Base-by-base conservation (phyloP, 768 basidiomycete genomes). In the Russula griseocarnosa region DNA sequence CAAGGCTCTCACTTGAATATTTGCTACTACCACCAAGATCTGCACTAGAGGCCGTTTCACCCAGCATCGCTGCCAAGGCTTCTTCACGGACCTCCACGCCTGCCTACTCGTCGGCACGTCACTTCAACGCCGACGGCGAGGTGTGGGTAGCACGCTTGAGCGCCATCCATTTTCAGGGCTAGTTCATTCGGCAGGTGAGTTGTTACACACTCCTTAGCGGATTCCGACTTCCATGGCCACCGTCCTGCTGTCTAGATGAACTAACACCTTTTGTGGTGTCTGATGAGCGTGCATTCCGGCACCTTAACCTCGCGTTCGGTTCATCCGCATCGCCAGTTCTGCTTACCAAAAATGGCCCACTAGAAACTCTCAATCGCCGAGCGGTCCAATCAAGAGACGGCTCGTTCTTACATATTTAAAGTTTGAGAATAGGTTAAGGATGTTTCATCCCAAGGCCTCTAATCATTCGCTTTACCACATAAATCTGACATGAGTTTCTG, bases 161-260 rank as follows among this genome's bases (percentile, higher is more conserved):
- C 86, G 86, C 87, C 86, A 88, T 88, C 87, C 86, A 87, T 88
- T 88, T 88, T 88, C 84, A 87, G 85, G 86, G 86, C 86, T 86
- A 87, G 86, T 87, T 87, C 83, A 86, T 89, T 88, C 38, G 16
- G 38, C 38, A 40, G 38, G 38, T 40, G 38, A 40, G 38, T 40
- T 40, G 38, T 40, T 40, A 40, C 38, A 40, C 38, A 40, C 38
- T 40, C 38, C 38, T 40, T 40, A 40, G 38, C 38, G 38, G 38
- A 40, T 40, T 40, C 38, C 38, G 16, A 40, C 38, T 40, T 40
- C 38, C 38, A 40, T 40, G 38, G 38, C 38, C 38, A 40, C 38
- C 38, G 38, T 87, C 85, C 86, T 86, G 86, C 86, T 88, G 86
- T 88, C 84, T 87, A 83, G 82, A 88, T 84, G 83, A 87, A 87